Conservation (phyloP, 192 early-diverging fungal species). For the Podila minutissima region DNA sequence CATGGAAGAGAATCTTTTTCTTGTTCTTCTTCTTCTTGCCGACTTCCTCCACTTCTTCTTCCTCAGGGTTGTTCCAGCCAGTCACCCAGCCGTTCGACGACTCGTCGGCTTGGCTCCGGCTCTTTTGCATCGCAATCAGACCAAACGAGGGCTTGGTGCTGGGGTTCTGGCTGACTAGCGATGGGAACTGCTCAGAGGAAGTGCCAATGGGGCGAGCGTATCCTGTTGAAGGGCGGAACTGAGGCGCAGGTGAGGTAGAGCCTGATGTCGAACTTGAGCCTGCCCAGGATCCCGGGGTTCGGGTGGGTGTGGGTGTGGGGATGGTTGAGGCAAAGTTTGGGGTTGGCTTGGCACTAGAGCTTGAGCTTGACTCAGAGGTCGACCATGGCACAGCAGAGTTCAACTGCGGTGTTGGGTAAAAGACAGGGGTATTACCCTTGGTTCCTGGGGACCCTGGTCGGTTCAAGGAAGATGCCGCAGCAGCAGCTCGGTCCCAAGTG, state of each 20-base stretch:
- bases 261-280: conserved; percentile 19
- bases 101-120: conserved; percentile 36
- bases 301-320: too few species aligned
- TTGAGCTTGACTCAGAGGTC: conserved; percentile 2
- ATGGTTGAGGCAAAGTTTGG: background rate
- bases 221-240: conserved; percentile 35
- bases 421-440: conserved; percentile 19
- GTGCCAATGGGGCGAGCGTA: conserved; percentile 8
- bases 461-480: conserved; percentile 50
- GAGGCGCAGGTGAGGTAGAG: conserved; percentile 9
- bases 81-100: conserved; percentile 39
- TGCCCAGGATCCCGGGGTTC: conserved; percentile 19
- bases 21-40: conserved; percentile 73
- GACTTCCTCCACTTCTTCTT: conserved; percentile 35
- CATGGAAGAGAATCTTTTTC: conserved; percentile 73
- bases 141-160: conserved; percentile 45
- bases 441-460: conserved; percentile 29
- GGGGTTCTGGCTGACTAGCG: conserved; percentile 32
- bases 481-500: conserved; percentile 62
- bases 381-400: conserved; percentile 41
- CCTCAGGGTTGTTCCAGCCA: conserved; percentile 24
- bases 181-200: conserved; percentile 26
- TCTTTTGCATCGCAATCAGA: conserved; percentile 27
- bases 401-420: conserved; percentile 47
- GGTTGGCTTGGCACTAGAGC: background rate